phyloP scores from a whole-genome alignment of 352 stramenopile species.

The Globisporangium barbulae region DNA sequence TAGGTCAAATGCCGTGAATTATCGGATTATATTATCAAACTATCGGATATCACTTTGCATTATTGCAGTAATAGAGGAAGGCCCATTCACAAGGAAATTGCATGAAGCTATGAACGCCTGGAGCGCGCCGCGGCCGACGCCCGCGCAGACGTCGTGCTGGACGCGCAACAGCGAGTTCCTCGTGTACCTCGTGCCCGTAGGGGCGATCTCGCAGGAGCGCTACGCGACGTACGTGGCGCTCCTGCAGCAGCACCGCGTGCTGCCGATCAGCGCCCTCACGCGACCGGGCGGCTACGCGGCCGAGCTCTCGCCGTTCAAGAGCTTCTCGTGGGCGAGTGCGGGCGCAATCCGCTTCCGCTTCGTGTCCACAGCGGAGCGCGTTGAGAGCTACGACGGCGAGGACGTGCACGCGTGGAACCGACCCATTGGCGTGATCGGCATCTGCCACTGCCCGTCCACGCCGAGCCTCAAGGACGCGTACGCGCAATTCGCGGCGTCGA shows the following conservation, averaged over 20 bases:
- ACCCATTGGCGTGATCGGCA: conserved; percentile 69
- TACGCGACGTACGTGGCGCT: conserved; percentile 61
- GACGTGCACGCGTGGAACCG: conserved; percentile 69
- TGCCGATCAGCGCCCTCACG: conserved; percentile 67
- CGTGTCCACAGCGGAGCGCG: conserved; percentile 53
- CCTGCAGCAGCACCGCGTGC: conserved; percentile 46
- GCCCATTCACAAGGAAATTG: neutral
- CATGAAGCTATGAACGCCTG: conserved; percentile 27
- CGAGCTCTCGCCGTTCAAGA: conserved; percentile 80
- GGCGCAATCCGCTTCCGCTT: conserved; percentile 69
- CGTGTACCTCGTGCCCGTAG: conserved; percentile 80
- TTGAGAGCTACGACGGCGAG: conserved; percentile 62
- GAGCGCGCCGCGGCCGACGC: conserved; percentile 25
- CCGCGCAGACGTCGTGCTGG: conserved; percentile 39
- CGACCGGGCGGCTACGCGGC: conserved; percentile 70
- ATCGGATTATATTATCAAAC: too few species aligned
- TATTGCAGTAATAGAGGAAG: too few species aligned
- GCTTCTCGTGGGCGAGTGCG: conserved; percentile 60
- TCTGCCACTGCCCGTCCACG: conserved; percentile 79
- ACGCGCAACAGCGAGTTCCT: conserved; percentile 69
- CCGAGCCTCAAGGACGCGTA: conserved; percentile 52
- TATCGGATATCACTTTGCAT: too few species aligned
- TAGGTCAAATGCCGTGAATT: too few species aligned
- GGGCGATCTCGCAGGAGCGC: conserved; percentile 51
- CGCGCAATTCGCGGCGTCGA: conserved; percentile 62